phyloP scores from a whole-genome alignment of 495 filamentous ascomycete species.

The Podospora tetraspora region DNA sequence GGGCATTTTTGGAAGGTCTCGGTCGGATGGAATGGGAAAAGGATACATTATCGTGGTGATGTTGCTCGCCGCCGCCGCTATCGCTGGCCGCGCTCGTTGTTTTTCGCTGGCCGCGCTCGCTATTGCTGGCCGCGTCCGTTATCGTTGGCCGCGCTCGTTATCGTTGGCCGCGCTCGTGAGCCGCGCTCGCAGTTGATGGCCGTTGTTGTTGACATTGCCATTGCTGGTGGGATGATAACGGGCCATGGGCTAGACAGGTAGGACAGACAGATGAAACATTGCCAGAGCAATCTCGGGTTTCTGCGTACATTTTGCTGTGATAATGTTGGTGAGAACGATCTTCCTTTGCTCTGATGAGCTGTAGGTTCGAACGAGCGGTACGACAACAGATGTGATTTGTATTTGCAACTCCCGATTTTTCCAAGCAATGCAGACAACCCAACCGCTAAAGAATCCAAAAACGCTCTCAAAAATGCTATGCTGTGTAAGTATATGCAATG shows the following conservation, averaged over 20 bases:
- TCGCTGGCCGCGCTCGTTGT: too few relatives aligned
- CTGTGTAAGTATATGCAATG: background rate
- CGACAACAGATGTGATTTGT: too few relatives aligned
- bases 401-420: too few relatives aligned
- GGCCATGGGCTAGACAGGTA: background rate
- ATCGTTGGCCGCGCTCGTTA: background rate
- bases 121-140: too few relatives aligned
- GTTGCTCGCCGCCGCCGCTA: too few relatives aligned
- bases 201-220: background rate
- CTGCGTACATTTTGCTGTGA: background rate
- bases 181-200: background rate
- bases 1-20: background rate
- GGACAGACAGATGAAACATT: background rate
- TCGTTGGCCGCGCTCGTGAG: background rate
- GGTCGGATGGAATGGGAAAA: background rate
- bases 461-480: background rate
- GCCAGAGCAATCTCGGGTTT: background rate
- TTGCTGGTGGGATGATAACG: background rate
- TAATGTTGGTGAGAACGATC: fast-evolving
- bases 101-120: background rate
- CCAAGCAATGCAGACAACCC: background rate
- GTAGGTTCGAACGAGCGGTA: too few relatives aligned
- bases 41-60: background rate
- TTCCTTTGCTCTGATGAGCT: too few relatives aligned
- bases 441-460: background rate